Evolutionary conservation across 306 rosid species (phyloP).

Genomic region (Gillenia trifoliata): DNA sequence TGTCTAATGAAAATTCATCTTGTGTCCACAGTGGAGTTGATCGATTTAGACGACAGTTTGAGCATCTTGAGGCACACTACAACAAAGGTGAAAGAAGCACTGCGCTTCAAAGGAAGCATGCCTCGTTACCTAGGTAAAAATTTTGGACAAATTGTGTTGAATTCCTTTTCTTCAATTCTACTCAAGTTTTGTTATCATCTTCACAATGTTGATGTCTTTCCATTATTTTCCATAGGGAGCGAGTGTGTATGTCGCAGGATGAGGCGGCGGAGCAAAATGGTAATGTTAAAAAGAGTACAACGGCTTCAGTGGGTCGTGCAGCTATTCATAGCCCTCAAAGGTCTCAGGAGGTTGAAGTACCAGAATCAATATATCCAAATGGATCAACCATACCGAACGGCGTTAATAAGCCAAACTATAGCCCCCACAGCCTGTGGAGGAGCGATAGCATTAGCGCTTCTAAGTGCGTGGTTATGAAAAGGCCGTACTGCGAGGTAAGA

Average conservation of each 20-base stretch:
- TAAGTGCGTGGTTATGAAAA: constrained; percentile 28
- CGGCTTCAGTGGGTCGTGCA: constrained; percentile 39
- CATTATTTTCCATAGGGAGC: constrained; percentile 33
- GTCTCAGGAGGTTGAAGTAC: constrained; percentile 15
- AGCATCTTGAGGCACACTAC: constrained; percentile 48
- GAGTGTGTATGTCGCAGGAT: constrained; percentile 31
- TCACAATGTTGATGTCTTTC: background rate
- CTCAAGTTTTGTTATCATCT: background rate
- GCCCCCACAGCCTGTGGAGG: constrained; percentile 31
- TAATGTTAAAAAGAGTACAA: constrained; percentile 8
- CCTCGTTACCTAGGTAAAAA: constrained; percentile 62
- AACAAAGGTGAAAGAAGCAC: constrained; percentile 37
- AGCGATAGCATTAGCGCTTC: constrained; percentile 44
- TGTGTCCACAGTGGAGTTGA: constrained; percentile 49
- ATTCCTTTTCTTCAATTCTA: background rate
- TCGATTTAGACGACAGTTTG: constrained; percentile 54
- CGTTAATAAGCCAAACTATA: constrained; percentile 20
- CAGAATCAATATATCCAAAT: constrained; percentile 15
- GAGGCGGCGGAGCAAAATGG: constrained; percentile 32
- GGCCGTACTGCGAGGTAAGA: constrained; percentile 23
- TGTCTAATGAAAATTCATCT: background rate
- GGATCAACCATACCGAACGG: constrained; percentile 30
- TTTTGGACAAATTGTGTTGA: background rate
- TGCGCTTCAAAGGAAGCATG: constrained; percentile 46
- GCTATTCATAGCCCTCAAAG: constrained; percentile 38